phyloP scores from a whole-genome alignment of 2,329 filamentous ascomycete species.

The Colletotrichum falcatum region DNA sequence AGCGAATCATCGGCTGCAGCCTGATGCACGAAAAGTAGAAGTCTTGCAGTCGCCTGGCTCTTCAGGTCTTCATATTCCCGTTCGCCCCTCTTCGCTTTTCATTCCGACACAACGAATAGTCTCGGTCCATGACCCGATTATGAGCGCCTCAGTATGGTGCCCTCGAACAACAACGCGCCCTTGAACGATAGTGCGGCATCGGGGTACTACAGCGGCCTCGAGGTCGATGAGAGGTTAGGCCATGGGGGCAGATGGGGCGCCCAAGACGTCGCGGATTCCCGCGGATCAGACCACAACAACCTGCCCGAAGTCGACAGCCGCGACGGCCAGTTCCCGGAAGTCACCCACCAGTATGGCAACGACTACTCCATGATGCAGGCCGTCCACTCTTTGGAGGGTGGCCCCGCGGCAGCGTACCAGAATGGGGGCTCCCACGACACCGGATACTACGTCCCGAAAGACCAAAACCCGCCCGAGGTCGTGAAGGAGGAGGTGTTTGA shows the following conservation, averaged over 20 bases:
- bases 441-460: constrained; percentile 29
- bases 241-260: constrained; percentile 11
- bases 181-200: constrained; percentile 15
- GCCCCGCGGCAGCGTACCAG: background rate
- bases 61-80: background rate
- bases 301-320: constrained; percentile 21
- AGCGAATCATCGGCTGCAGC: constrained; percentile 19
- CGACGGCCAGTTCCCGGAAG: constrained; percentile 22
- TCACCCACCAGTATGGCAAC: constrained; percentile 5
- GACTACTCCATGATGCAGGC: constrained; percentile 29
- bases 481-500: background rate
- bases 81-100: background rate
- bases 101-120: background rate
- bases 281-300: constrained; percentile 23
- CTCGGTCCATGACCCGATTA: constrained; percentile 3
- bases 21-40: background rate
- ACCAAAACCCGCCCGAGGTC: constrained; percentile 13
- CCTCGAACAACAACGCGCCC: constrained; percentile 17
- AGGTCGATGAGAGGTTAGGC: constrained; percentile 29
- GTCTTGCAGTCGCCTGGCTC: background rate
- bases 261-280: constrained; percentile 11
- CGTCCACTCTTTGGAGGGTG: constrained; percentile 2
- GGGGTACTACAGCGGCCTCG: constrained; percentile 31
- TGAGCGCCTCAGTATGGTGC: constrained; percentile 31
- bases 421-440: background rate